phyloP scores from a whole-genome alignment of 1,284 basidiomycete species.

The Apiotrichum gracile region DNA sequence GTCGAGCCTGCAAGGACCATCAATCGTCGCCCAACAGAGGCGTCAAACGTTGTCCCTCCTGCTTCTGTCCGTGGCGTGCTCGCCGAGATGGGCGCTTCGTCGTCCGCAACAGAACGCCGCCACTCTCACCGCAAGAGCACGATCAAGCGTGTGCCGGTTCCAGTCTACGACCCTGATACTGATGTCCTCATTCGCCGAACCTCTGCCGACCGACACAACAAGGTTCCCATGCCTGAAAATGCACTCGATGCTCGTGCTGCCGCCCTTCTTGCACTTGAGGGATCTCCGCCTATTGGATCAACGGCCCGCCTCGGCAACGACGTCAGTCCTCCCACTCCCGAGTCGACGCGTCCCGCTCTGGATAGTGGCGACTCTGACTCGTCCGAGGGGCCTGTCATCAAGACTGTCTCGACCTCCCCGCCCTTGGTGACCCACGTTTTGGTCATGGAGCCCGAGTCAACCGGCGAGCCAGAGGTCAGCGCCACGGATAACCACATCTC shows the following conservation, averaged over 20 bases:
- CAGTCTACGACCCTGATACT: not conserved
- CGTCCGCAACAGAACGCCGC: slow-evolving; percentile 2
- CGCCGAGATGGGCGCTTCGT: slow-evolving; percentile 10
- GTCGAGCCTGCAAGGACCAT: too few relatives aligned
- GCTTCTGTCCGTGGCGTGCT: slow-evolving; percentile 7
- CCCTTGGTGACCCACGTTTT: slow-evolving; percentile 1
- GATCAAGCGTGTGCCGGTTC: slow-evolving; percentile 7
- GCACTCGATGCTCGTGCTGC: slow-evolving; percentile 7
- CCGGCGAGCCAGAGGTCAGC: not conserved
- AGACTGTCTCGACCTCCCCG: not conserved
- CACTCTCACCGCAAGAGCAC: slow-evolving; percentile 3
- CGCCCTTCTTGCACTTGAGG: slow-evolving; percentile 7
- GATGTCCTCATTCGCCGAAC: not conserved
- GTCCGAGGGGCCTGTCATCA: not conserved
- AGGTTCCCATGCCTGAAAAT: not conserved
- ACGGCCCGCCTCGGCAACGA: not conserved
- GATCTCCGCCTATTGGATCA: not conserved
- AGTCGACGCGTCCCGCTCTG: not conserved
- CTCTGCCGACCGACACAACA: not conserved
- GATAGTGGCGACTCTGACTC: not conserved
- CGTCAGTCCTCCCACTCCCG: not conserved
- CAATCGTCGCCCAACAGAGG: not conserved
- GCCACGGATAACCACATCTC: not conserved
- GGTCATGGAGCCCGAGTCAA: slow-evolving; percentile 1
- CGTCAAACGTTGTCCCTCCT: not conserved